These are phyloP conservation scores for Biscutella laevigata DNA, from an alignment of 441 rosid species.

Conservation along the genomic window DNA sequence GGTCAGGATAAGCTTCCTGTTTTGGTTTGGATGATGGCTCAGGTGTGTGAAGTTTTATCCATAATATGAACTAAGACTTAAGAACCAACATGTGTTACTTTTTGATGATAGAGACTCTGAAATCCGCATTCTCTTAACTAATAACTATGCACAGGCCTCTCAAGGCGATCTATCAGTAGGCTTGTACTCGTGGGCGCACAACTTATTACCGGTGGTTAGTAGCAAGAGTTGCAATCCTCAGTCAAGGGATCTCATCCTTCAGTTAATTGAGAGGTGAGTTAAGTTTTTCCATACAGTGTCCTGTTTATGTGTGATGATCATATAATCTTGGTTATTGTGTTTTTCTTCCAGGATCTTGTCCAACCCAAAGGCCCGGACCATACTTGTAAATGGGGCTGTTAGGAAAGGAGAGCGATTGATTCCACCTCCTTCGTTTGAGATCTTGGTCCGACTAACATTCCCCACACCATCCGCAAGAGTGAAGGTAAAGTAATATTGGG, in stretches of 20 bases:
- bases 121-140: neutral
- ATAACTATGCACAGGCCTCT: conserved; percentile 39
- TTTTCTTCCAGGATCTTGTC: conserved; percentile 50
- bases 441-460: conserved; percentile 56
- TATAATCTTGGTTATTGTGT: conserved; percentile 4
- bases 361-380: conserved; percentile 57
- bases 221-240: conserved; percentile 60
- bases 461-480: conserved; percentile 65
- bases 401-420: conserved; percentile 82
- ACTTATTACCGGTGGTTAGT: conserved; percentile 48
- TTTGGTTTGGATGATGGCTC: conserved; percentile 69
- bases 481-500: conserved; percentile 39
- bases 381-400: conserved; percentile 69
- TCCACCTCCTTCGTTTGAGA: conserved; percentile 71
- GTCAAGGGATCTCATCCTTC: conserved; percentile 72
- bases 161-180: conserved; percentile 76
- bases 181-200: conserved; percentile 57
- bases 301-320: neutral
- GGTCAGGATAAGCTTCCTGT: conserved; percentile 85
- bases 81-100: neutral
- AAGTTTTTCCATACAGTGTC: neutral
- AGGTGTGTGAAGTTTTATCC: conserved; percentile 35
- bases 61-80: neutral
- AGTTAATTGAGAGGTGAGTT: conserved; percentile 61
- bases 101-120: neutral